Conservation (phyloP, 2,329 filamentous ascomycete genomes). For the Epichloe gansuensis region DNA sequence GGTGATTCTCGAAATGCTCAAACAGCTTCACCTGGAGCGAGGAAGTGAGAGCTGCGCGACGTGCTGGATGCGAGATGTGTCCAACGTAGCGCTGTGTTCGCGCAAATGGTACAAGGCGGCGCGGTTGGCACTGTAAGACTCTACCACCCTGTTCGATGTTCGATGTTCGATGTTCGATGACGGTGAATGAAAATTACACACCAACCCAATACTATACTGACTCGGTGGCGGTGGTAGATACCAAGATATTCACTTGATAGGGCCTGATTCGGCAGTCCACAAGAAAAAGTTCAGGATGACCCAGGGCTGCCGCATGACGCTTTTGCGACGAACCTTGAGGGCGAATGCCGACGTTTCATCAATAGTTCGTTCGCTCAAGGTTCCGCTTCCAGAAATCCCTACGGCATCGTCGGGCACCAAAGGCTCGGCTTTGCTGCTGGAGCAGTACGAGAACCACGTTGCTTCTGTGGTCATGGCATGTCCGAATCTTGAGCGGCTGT, state of each 20-base stretch:
- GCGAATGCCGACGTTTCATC: constrained; percentile 38
- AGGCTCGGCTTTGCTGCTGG: constrained; percentile 21
- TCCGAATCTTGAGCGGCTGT: constrained; percentile 47
- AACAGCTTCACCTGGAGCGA: constrained; percentile 34
- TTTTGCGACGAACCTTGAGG: constrained; percentile 46
- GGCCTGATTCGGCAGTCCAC: constrained; percentile 39
- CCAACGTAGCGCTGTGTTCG: constrained; percentile 35
- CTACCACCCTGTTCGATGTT: background rate
- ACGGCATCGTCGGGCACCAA: constrained; percentile 14
- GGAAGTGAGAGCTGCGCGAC: constrained; percentile 44
- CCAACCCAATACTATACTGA: background rate
- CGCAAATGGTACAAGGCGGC: constrained; percentile 40
- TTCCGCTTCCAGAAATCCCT: constrained; percentile 32
- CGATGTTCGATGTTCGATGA: background rate
- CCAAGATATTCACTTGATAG: constrained; percentile 44
- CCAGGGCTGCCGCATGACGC: constrained; percentile 38
- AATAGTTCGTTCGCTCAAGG: constrained; percentile 44
- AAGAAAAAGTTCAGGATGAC: constrained; percentile 45
- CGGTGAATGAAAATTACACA: no score
- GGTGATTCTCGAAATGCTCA: constrained; percentile 41
- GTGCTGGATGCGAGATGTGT: constrained; percentile 51
- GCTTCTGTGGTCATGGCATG: constrained; percentile 52
- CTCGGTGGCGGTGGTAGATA: constrained; percentile 27
- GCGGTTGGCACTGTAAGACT: constrained; percentile 35
- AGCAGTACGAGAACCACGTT: constrained; percentile 43